Evolutionary conservation across 306 rosid species (phyloP).

Genomic region (Hippophae gyantsensis): DNA sequence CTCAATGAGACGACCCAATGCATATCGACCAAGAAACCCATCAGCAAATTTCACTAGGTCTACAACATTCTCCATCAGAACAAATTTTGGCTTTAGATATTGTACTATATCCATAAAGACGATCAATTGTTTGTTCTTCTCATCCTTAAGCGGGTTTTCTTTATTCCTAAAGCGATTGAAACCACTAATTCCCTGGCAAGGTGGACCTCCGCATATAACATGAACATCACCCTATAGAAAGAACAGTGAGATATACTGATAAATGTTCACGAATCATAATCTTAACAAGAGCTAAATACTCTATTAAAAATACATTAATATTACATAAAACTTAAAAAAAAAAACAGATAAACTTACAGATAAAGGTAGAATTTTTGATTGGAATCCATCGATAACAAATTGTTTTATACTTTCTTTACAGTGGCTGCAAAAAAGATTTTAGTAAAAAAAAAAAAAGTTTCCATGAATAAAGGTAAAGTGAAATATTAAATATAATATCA

Average conservation of each 20-base stretch:
- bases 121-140: conserved; percentile 42
- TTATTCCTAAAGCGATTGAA: conserved; percentile 58
- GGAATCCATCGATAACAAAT: conserved; percentile 41
- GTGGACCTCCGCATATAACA: conserved; percentile 85
- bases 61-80: conserved; percentile 79
- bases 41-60: conserved; percentile 59
- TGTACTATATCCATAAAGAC: conserved; percentile 63
- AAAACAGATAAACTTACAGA: conserved; percentile 31
- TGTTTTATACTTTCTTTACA: conserved; percentile 39
- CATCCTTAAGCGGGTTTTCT: conserved; percentile 44
- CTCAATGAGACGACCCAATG: conserved; percentile 60
- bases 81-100: conserved; percentile 48
- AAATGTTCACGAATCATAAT: background rate
- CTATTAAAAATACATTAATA: too few species aligned
- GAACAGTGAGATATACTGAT: background rate
- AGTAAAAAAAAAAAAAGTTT: too few species aligned
- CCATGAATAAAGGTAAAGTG: background rate
- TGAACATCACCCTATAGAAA: conserved; percentile 61
- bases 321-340: background rate
- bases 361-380: conserved; percentile 41
- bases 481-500: too few species aligned
- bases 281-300: background rate
- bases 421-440: conserved; percentile 24
- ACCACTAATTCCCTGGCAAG: conserved; percentile 86
- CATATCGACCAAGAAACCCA: conserved; percentile 71